Conservation (phyloP, 2,329 filamentous ascomycete genomes). For the Aspergillus quadrilineatus region DNA sequence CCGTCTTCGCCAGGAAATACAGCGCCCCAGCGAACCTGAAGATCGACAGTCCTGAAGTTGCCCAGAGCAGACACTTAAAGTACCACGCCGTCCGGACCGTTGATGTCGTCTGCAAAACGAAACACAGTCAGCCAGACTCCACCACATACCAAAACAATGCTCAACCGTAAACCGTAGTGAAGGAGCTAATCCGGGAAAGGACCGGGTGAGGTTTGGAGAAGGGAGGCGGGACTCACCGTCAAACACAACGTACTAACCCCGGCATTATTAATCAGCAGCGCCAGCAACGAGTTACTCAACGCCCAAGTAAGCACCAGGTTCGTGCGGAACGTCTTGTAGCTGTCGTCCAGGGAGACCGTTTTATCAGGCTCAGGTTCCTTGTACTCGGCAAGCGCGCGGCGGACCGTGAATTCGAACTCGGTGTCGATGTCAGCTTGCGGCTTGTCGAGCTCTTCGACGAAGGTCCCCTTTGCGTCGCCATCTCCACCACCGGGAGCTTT, state of each 20-base stretch:
- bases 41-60: slow-evolving; percentile 77
- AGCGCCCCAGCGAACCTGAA: slow-evolving; percentile 87
- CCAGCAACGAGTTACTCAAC: slow-evolving; percentile 85
- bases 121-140: too few relatives aligned
- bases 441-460: slow-evolving; percentile 94
- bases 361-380: slow-evolving; percentile 75
- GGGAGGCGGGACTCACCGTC: slow-evolving; percentile 42
- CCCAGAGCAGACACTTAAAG: slow-evolving; percentile 89
- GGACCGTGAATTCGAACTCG: slow-evolving; percentile 93
- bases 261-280: slow-evolving; percentile 85
- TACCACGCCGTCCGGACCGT: slow-evolving; percentile 77
- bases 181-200: too few relatives aligned
- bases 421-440: slow-evolving; percentile 97
- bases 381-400: slow-evolving; percentile 68
- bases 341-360: slow-evolving; percentile 88
- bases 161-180: too few relatives aligned
- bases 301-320: slow-evolving; percentile 90
- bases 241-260: slow-evolving; percentile 81
- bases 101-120: slow-evolving; percentile 49
- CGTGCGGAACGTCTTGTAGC: slow-evolving; percentile 99
- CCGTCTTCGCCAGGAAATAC: slow-evolving; percentile 93
- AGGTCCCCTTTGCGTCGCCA: slow-evolving; percentile 65
- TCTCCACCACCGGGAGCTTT: slow-evolving; percentile 64
- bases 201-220: too few relatives aligned
- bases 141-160: too few relatives aligned